phyloP scores from a whole-genome alignment of 805 yeast species.

The Candida sonorensis region DNA sequence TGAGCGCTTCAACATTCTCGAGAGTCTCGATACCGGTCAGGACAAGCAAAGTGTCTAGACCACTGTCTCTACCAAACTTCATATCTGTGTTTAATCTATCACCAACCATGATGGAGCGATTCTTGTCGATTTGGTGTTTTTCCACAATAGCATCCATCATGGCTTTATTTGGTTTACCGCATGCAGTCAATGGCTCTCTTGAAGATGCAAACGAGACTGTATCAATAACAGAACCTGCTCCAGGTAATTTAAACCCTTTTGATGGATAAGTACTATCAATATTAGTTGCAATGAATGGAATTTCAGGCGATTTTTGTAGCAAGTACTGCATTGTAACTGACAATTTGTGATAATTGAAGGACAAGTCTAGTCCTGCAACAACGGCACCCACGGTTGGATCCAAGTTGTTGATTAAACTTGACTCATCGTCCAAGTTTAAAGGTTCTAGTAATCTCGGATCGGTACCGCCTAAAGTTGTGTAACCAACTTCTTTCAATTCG shows the following conservation, averaged over 20 bases:
- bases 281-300: conserved; percentile 86
- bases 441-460: conserved; percentile 52
- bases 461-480: conserved; percentile 73
- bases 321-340: conserved; percentile 80
- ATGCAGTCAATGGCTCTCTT: conserved; percentile 70
- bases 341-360: conserved; percentile 73
- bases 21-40: conserved; percentile 88
- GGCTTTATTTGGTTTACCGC: conserved; percentile 87
- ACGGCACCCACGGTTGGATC: conserved; percentile 83
- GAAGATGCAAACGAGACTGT: conserved; percentile 68
- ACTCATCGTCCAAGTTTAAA: conserved; percentile 51
- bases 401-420: conserved; percentile 47
- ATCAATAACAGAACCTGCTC: conserved; percentile 90
- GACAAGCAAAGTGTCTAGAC: conserved; percentile 80
- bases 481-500: conserved; percentile 73
- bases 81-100: conserved; percentile 94
- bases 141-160: conserved; percentile 89
- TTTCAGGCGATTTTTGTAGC: conserved; percentile 42
- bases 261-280: conserved; percentile 93
- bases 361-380: conserved; percentile 76
- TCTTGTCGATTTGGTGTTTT: conserved; percentile 47
- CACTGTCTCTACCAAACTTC: conserved; percentile 83
- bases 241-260: conserved; percentile 80
- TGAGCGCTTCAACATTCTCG: conserved; percentile 41
- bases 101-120: conserved; percentile 83